Conservation (phyloP, 2,329 filamentous ascomycete species). For the Exutisphaerella laricina region DNA sequence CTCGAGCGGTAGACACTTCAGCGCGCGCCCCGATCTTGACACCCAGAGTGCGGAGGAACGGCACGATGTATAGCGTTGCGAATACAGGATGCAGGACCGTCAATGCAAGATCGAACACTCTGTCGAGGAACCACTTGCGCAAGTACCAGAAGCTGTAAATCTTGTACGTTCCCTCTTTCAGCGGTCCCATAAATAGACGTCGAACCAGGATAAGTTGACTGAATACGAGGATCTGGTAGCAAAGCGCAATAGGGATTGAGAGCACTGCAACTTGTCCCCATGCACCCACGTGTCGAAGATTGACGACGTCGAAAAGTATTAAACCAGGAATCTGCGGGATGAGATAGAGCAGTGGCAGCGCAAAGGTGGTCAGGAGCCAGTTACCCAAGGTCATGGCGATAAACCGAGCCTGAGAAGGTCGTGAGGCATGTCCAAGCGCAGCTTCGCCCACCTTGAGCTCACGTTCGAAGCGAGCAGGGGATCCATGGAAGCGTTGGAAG, state of each 20-base stretch:
- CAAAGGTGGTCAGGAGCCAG: constrained; percentile 12
- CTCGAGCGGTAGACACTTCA: constrained; percentile 23
- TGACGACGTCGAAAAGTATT: constrained; percentile 18
- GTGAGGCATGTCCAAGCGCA: constrained; percentile 7
- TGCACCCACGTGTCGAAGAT: constrained; percentile 11
- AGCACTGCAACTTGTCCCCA: constrained; percentile 23
- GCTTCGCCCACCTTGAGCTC: constrained; percentile 13
- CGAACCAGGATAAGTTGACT: constrained; percentile 19
- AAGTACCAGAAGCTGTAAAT: constrained; percentile 22
- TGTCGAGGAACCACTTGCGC: constrained; percentile 23
- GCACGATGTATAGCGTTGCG: constrained; percentile 24
- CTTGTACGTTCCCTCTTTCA: constrained; percentile 20
- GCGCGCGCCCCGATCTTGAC: constrained; percentile 24
- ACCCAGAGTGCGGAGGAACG: constrained; percentile 20
- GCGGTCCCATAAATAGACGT: constrained; percentile 13
- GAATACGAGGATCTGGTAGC: constrained; percentile 21
- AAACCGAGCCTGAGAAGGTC: constrained; percentile 16
- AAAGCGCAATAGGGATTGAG: constrained; percentile 19
- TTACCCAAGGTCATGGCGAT: constrained; percentile 15
- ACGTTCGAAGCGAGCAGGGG: constrained; percentile 20
- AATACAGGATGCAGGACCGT: constrained; percentile 24
- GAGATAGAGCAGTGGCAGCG: constrained; percentile 19
- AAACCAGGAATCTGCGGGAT: constrained; percentile 22
- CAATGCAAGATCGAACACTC: constrained; percentile 24
- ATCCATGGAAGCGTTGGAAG: constrained; percentile 22